phyloP scores from a whole-genome alignment of 1,284 basidiomycete genomes.

The Cryptococcus hybrid region DNA sequence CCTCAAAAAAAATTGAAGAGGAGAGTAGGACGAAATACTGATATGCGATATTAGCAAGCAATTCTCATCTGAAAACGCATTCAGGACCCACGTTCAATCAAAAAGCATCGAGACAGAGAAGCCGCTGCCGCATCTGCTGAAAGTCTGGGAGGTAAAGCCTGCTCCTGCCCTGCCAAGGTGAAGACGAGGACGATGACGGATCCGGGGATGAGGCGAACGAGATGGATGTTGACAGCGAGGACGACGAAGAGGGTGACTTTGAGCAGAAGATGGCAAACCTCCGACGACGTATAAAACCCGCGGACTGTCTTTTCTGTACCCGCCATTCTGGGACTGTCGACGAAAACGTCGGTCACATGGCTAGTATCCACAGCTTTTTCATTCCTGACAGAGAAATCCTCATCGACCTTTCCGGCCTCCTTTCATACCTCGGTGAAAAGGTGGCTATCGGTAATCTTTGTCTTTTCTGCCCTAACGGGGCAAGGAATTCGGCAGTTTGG shows the following conservation, averaged over 20 bases:
- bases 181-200: not conserved
- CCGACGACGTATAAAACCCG: conserved; percentile 59
- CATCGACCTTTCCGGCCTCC: conserved; percentile 75
- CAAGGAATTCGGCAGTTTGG: conserved; percentile 71
- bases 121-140: conserved; percentile 21
- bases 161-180: not conserved
- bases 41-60: conserved; percentile 60
- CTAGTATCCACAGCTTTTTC: conserved; percentile 85
- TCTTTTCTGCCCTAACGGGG: conserved; percentile 80
- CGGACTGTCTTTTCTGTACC: conserved; percentile 85
- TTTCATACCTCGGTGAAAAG: conserved; percentile 89
- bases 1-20: conserved; percentile 41
- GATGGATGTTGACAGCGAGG: conserved; percentile 39
- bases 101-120: conserved; percentile 84
- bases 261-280: conserved; percentile 69
- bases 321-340: conserved; percentile 58
- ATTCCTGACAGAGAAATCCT: conserved; percentile 92
- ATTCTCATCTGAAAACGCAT: conserved; percentile 88
- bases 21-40: conserved; percentile 37
- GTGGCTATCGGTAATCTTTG: conserved; percentile 90
- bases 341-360: conserved; percentile 84
- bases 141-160: not conserved
- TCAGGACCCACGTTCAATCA: conserved; percentile 80
- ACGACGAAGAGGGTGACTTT: conserved; percentile 45
- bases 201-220: not conserved